These are phyloP conservation scores for Penicillium polonicum DNA, from an alignment of 2,329 filamentous ascomycete genomes.

Conservation along the genomic window DNA sequence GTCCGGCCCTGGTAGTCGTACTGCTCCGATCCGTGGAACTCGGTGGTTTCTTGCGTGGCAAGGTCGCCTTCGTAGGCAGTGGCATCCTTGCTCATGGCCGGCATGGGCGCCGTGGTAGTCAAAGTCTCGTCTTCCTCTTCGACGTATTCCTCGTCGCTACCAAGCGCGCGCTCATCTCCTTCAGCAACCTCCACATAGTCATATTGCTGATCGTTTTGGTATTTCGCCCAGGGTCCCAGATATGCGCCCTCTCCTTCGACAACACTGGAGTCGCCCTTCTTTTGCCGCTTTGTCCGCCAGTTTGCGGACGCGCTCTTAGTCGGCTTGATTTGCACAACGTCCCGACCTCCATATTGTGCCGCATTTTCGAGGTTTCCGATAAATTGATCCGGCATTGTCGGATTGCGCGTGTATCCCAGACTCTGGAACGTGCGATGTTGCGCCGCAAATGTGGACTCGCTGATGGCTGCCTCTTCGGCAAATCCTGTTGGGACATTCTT, in stretches of 20 bases:
- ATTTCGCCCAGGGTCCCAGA: constrained; percentile 91
- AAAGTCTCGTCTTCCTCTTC: constrained; percentile 62
- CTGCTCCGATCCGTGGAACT: constrained; percentile 79
- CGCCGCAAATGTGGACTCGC: constrained; percentile 83
- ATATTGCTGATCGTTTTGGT: constrained; percentile 70
- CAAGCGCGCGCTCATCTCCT: constrained; percentile 66
- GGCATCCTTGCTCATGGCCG: constrained; percentile 51
- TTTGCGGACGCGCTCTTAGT: constrained; percentile 70
- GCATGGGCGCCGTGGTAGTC: constrained; percentile 48
- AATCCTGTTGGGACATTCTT: constrained; percentile 83
- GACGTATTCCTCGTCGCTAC: constrained; percentile 75
- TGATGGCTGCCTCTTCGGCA: constrained; percentile 84
- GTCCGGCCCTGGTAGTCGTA: constrained; percentile 93
- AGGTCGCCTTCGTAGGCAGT: constrained; percentile 54
- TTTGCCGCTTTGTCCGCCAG: constrained; percentile 73
- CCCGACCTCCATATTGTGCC: constrained; percentile 47
- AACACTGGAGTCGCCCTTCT: constrained; percentile 77
- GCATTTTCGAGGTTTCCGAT: constrained; percentile 50
- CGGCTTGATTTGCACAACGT: constrained; percentile 56
- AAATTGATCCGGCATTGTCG: constrained; percentile 43
- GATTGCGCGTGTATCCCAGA: constrained; percentile 54
- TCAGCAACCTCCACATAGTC: constrained; percentile 65
- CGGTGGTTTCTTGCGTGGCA: constrained; percentile 73
- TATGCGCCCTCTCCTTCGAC: constrained; percentile 87
- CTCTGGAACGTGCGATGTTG: constrained; percentile 83